Base-by-base conservation (phyloP, 257 asterid genomes). In the Plantago ovata region DNA sequence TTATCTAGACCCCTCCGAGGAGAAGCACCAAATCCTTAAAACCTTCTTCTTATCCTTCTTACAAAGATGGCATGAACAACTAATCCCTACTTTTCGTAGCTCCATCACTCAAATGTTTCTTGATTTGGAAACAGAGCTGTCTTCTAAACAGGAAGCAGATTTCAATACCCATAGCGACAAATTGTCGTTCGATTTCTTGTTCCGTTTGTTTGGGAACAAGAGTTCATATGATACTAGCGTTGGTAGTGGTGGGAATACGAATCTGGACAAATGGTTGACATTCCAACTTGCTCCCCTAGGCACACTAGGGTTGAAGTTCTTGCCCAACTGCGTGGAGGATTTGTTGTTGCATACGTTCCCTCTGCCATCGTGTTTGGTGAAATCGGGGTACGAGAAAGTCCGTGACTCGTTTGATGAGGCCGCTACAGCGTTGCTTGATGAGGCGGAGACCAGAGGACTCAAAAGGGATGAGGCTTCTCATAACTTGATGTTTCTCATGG, bases 1-100 rank as follows among this genome's bases (percentile, higher is more conserved):
- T 1, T 75, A 59, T 52, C 77, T 68, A 0, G 81, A 76, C 18
- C 79, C 82, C 10, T 77, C 82, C 1, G 82, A 77, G 64, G 63
- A 73, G 14, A 69, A 60, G 4, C 82, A 77, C 42, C 50, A 47
- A 18, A 7, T 54, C 4, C 53, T 77, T 2, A 77, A 77, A 19
- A 49, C 55, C 0, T 63, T 59, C 20, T 47, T 53, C 0, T 63
- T 63, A 4, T 52, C 59, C 0, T 13, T 60, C 2, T 47, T 73
- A 0, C 56, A 40, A 1, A 48, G 28, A 0, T n/a, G 53, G 3
- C 73, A 69, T 6, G 57, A 58, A 6, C 2, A 66, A 1, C 21
- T 72, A 1, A 69, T 77, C 14, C 82, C 82, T 6, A 20, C 24
- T 1, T 77, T 77, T 23, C 65, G 57, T 5, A 16, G 7, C 45